Conservation (phyloP, 331 rosid genomes). For the Prunus yedoensis region DNA sequence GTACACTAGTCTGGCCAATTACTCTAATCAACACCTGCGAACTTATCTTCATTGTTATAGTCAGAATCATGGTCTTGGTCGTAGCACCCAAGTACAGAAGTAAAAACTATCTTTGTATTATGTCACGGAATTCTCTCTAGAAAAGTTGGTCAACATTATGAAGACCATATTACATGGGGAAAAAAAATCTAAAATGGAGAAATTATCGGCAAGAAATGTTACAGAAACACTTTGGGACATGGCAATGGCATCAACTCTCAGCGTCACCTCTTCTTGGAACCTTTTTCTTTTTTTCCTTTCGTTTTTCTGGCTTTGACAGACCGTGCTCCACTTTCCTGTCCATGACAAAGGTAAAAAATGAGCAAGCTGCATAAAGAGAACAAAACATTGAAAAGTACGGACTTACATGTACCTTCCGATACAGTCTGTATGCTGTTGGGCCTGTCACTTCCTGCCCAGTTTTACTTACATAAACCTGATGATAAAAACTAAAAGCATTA, state of each 20-base stretch:
- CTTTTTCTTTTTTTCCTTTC: constrained; percentile 34
- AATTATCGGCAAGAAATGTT: background rate
- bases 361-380: constrained; percentile 10
- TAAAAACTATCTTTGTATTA: background rate
- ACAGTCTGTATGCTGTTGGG: constrained; percentile 52
- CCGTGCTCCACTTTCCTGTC: constrained; percentile 66
- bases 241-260: constrained; percentile 18
- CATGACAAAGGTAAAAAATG: constrained; percentile 28
- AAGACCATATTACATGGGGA: background rate
- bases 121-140: background rate
- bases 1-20: too few relatives aligned
- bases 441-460: constrained; percentile 80
- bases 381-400: constrained; percentile 10
- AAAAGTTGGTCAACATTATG: background rate
- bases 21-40: too few relatives aligned
- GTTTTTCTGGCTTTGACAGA: constrained; percentile 45
- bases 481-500: constrained; percentile 22
- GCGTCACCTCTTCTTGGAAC: constrained; percentile 46
- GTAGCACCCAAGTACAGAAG: background rate
- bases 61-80: too few relatives aligned
- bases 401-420: constrained; percentile 55
- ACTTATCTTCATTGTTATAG: too few relatives aligned
- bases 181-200: too few relatives aligned
- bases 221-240: background rate
- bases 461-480: constrained; percentile 77